These are phyloP conservation scores for Nakaseomyces delphensis DNA, from an alignment of 1,139 yeast species.

Conservation along the genomic window DNA sequence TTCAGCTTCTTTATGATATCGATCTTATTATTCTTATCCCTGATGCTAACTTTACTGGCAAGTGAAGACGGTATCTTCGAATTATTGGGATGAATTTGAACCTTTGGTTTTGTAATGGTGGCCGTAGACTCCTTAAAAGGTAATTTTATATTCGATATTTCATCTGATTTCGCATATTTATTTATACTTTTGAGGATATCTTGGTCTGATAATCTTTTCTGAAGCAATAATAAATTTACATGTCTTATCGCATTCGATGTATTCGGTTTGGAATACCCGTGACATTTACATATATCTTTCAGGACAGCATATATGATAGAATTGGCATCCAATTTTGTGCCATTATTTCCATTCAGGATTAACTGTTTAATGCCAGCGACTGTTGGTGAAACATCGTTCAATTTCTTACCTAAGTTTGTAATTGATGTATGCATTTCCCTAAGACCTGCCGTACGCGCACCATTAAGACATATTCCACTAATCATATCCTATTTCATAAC, in stretches of 20 bases:
- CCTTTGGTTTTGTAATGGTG: not conserved
- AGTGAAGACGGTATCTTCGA: not conserved
- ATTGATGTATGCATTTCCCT: not conserved
- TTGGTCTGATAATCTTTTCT: constrained; percentile 1
- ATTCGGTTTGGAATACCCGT: not conserved
- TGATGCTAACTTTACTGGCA: not conserved
- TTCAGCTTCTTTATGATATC: not conserved
- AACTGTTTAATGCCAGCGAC: not conserved
- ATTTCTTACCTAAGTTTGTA: not conserved
- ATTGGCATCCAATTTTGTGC: not conserved
- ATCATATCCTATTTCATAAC: too few relatives aligned
- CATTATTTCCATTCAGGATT: not conserved
- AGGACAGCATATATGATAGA: not conserved
- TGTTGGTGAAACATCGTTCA: not conserved
- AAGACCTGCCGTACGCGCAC: too few relatives aligned
- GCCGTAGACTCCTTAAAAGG: not conserved
- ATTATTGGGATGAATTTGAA: not conserved
- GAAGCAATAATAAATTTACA: not conserved
- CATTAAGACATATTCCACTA: not conserved
- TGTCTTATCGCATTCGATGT: not conserved
- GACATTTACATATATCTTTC: not conserved
- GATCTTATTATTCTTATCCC: not conserved
- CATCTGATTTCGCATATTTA: not conserved
- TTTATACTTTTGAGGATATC: not conserved
- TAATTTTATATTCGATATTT: not conserved